A percentile compares a stretch with the other conserved stretches of the same genome.
Conservation (phyloP, 1,139 yeast species). For the Lodderomyces margitis region DNA sequence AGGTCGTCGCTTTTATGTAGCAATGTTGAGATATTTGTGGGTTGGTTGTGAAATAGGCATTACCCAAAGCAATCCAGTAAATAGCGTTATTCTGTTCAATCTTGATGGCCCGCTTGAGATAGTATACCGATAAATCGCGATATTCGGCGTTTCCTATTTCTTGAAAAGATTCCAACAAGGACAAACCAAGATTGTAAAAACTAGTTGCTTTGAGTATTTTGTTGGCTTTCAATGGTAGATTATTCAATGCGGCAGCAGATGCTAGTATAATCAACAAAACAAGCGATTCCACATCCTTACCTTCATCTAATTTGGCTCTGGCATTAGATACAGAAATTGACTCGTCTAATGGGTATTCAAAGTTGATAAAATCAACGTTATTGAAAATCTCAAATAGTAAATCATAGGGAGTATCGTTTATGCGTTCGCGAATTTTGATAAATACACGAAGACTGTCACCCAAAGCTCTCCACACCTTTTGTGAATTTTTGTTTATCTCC, state of each 20-base stretch:
- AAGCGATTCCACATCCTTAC: slow-evolving; percentile 21
- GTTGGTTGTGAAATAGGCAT: slow-evolving; percentile 56
- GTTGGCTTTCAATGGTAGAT: slow-evolving; percentile 33
- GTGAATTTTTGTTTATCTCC: slow-evolving; percentile 34
- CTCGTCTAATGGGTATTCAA: slow-evolving; percentile 10
- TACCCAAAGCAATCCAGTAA: slow-evolving; percentile 84
- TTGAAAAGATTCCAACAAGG: slow-evolving; percentile 52
- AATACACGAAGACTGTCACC: slow-evolving; percentile 51
- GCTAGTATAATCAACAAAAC: slow-evolving; percentile 26
- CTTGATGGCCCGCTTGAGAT: slow-evolving; percentile 65
- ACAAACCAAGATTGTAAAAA: slow-evolving; percentile 69
- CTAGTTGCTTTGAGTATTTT: slow-evolving; percentile 58
- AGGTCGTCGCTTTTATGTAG: slow-evolving; percentile 73
- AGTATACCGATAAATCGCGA: slow-evolving; percentile 51
- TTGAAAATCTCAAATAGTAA: slow-evolving; percentile 33
- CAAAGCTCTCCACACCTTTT: slow-evolving; percentile 54
- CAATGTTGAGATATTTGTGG: slow-evolving; percentile 88
- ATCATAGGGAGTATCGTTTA: slow-evolving; percentile 45
- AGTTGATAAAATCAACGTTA: slow-evolving; percentile 9
- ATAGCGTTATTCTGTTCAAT: slow-evolving; percentile 67
- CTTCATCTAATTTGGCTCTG: slow-evolving; percentile 13
- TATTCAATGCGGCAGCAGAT: slow-evolving; percentile 27
- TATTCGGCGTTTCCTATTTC: slow-evolving; percentile 21
- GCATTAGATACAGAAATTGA: slow-evolving; percentile 14
- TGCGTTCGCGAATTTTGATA: slow-evolving; percentile 41